Base-by-base conservation (phyloP, 2,329 filamentous ascomycete genomes). In the Cladosporium sp. region DNA sequence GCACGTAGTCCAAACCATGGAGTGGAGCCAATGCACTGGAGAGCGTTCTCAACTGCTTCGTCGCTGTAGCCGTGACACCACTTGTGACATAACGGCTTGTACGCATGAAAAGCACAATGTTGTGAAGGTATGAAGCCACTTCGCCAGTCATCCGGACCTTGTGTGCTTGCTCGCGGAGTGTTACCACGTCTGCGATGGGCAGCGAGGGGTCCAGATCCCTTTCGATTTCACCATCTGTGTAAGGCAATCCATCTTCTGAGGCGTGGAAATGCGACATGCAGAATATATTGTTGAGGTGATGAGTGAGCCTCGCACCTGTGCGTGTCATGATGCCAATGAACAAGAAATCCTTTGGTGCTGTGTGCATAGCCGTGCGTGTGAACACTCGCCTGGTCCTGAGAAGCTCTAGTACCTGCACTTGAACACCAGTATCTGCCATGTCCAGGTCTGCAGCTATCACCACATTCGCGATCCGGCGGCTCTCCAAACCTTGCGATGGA, bases 261-360 rank as follows among this genome's bases (percentile, higher is more conserved):
- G 76, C 6, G 73, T 98, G 93, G 80, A 89, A 91, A 76, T 98
- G 93, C 0, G 91, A 94, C 65, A 98, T 88, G 75, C 93, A 92
- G 70, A 98, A 89, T 69, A 91, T 87, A 66, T 98, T 92, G 72
- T 93, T 96, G 64, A 84, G 70, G 70, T 84, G 82, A 49, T 76
- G 74, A 2, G 73, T 77, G 54, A 84, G 68, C 21, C 76, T 72
- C 7, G 71, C 66, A 10, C 68, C 66, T 21, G 76, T 74, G 7
- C 71, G 74, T 18, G 79, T 78, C 1, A 73, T 80, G n/a, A 96
- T 80, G 1, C 91, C 89, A 32, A 97, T 81, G 68, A 97, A 88
- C 28, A 97, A 80, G 74, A 97, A 96, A 30, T 87, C 85, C 73
- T 88, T 89, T 0, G 93, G 92, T 0, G 91, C 89, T 43, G 85